Conservation (phyloP, 2,329 filamentous ascomycete genomes). For the Aspergillus felis region DNA sequence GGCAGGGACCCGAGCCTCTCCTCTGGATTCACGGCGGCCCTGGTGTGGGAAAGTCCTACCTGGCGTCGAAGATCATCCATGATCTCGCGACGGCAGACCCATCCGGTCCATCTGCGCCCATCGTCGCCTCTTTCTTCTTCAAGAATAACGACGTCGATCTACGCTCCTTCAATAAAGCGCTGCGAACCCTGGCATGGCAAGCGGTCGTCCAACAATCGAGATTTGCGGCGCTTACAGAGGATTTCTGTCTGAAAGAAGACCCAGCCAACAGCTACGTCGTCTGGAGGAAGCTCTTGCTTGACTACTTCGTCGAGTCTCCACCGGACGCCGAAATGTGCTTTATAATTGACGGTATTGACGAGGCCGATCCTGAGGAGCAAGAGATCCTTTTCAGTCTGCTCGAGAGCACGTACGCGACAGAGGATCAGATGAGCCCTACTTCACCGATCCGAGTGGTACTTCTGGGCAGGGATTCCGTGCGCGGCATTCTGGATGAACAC, state of each 20-base stretch:
- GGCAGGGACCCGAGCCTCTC: slow-evolving; percentile 1
- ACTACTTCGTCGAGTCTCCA: background rate
- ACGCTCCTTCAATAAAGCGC: slow-evolving; percentile 10
- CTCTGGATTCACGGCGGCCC: slow-evolving; percentile 15
- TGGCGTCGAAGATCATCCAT: slow-evolving; percentile 11
- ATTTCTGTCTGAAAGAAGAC: slow-evolving; percentile 4
- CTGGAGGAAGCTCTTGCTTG: slow-evolving; percentile 2
- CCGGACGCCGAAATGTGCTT: background rate
- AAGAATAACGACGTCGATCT: slow-evolving; percentile 12
- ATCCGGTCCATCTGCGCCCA: background rate
- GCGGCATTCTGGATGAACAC: slow-evolving; percentile 7
- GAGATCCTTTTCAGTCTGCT: slow-evolving; percentile 3
- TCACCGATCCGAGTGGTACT: slow-evolving; percentile 2
- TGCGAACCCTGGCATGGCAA: slow-evolving; percentile 11
- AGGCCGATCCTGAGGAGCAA: slow-evolving; percentile 1
- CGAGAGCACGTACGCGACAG: background rate
- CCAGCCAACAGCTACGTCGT: background rate
- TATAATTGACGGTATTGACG: slow-evolving; percentile 2
- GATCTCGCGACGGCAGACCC: background rate
- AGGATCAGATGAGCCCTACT: background rate
- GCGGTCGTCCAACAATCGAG: background rate
- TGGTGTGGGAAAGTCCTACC: slow-evolving; percentile 11
- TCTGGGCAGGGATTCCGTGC: slow-evolving; percentile 8
- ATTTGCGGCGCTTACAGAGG: slow-evolving; percentile 3
- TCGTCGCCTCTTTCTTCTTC: slow-evolving; percentile 11